Percentiles rank a stretch among this genome's conserved stretches.
phyloP scores from a whole-genome alignment of 106 monocot genomes.

The Dendrobium huoshanense region DNA sequence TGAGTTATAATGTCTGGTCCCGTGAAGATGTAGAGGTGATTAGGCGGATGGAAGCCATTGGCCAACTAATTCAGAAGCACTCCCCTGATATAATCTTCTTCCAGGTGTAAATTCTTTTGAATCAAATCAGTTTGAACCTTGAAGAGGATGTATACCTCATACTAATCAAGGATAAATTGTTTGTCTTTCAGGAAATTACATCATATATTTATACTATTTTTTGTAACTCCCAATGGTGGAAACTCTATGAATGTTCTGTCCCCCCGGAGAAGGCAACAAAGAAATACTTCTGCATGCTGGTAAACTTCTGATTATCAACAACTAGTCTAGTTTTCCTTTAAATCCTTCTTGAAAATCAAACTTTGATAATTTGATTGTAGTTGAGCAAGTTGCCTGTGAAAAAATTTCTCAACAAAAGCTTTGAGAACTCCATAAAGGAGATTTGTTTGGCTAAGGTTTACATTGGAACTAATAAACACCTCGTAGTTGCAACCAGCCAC shows the following conservation, averaged over 20 bases:
- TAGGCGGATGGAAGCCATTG: slow-evolving; percentile 78
- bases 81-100: slow-evolving; percentile 84
- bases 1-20: slow-evolving; percentile 94
- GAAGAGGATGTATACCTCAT: not conserved
- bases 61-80: slow-evolving; percentile 56
- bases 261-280: slow-evolving; percentile 22
- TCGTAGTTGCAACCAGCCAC: slow-evolving; percentile 51
- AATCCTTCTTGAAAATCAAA: no score
- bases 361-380: slow-evolving; percentile 13
- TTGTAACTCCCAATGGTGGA: slow-evolving; percentile 64
- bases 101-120: slow-evolving; percentile 36
- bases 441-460: slow-evolving; percentile 43
- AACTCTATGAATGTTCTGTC: slow-evolving; percentile 63
- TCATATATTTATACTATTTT: slow-evolving; percentile 73
- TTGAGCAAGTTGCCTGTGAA: slow-evolving; percentile 56
- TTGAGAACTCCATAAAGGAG: slow-evolving; percentile 49
- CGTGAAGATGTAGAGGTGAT: slow-evolving; percentile 78
- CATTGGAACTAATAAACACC: slow-evolving; percentile 6
- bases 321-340: not conserved
- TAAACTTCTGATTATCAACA: slow-evolving; percentile 8
- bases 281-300: slow-evolving; percentile 94
- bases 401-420: slow-evolving; percentile 31
- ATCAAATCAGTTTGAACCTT: not conserved
- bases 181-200: slow-evolving; percentile 65
- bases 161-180: not conserved